Base-by-base conservation (phyloP, 345 rosid species). In the Brassica incana region DNA sequence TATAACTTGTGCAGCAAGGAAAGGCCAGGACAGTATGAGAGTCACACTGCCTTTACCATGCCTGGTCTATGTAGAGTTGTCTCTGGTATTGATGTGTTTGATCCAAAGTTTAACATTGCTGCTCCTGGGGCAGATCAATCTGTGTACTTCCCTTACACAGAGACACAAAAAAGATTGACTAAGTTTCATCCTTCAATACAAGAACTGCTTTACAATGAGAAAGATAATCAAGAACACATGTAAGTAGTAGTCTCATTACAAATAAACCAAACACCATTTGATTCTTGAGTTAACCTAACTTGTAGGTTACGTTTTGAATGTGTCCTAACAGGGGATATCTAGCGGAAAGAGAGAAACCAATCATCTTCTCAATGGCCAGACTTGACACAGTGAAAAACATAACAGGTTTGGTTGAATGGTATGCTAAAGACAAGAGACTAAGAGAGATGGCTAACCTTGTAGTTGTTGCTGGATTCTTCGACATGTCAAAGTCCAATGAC, bases 311-410 rank as follows among this genome's bases (percentile, higher is more conserved):
- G 16, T 25, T 40, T 2, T 30, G 20, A 4, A 35, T 73, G 2
- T 36, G 59, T 30, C 66, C 67, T 16, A 76, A 78, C 90, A 93
- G 98, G 69, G 98, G 99, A 74, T 90, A 84, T 81, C 91, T 95
- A 54, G 89, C 88, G 20, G 96, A 90, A 52, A 83, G 72, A 79
- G 84, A 82, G 71, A 95, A 91, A 77, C 99, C 98, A 0, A 89
- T 95, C 54, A 93, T 95, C 73, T 91, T 95, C 87, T 93, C 99
- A 4, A 95, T 95, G 99, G 98, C 99, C n/a, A 90, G 99, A 71
- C 94, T 95, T 0, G 98, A 93, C 75, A 87, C 88, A 0, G 97
- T 95, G 59, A 95, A 95, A 77, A 95, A 95, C 88, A 90, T 95
- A 63, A 83, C 90, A 1, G 97, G 98, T 65, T 85, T 95, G 78